phyloP scores from a whole-genome alignment of 2,329 filamentous ascomycete genomes.

The Colletotrichum neosansevieriae region DNA sequence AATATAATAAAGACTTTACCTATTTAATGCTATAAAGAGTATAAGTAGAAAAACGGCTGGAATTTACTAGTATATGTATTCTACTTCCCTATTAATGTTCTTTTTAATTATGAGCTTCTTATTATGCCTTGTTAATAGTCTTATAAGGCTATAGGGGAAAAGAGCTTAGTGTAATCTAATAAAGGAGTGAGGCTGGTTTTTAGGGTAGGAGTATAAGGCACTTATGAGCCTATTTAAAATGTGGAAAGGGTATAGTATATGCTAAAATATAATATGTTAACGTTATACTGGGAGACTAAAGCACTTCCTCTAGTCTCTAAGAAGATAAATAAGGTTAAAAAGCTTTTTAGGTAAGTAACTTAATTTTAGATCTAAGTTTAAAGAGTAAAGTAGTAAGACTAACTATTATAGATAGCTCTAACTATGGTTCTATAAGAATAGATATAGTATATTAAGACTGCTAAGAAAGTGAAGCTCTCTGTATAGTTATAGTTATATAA shows the following conservation, averaged over 20 bases:
- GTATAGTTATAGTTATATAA: neutral
- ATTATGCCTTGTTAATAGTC: neutral
- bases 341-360: neutral
- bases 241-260: neutral
- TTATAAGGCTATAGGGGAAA: neutral
- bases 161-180: neutral
- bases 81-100: neutral
- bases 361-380: neutral
- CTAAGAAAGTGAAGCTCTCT: neutral
- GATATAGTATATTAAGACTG: neutral
- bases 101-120: neutral
- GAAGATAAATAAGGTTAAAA: neutral
- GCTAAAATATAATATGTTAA: neutral
- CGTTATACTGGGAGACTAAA: neutral
- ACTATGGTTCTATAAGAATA: neutral
- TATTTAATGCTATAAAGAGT: neutral
- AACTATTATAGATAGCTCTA: neutral
- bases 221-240: neutral
- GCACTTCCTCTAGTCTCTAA: neutral
- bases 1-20: neutral
- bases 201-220: neutral
- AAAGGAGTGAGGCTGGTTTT: neutral
- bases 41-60: neutral
- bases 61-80: neutral
- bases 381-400: neutral